Conservation (phyloP, 2,329 filamentous ascomycete species). For the Trichoderma sp. region DNA sequence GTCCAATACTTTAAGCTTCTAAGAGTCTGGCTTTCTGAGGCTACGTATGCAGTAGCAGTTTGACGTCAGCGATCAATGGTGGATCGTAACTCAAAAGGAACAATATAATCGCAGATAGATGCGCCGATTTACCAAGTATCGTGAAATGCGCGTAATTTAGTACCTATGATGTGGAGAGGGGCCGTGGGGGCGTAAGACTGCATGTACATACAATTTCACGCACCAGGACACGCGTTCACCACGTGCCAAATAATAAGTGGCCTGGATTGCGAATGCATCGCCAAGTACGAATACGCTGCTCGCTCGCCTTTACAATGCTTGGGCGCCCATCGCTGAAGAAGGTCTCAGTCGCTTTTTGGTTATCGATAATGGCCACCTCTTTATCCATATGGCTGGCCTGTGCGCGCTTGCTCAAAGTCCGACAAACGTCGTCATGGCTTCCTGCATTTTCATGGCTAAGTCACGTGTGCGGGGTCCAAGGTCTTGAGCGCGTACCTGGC, state of each 20-base stretch:
- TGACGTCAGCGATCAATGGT: rapidly evolving
- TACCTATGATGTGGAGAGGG: neutral
- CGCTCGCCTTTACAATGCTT: neutral
- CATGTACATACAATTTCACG: no score
- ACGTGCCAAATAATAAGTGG: neutral
- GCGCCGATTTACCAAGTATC: neutral
- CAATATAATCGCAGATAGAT: neutral
- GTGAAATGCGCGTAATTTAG: neutral
- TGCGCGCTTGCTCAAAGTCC: neutral
- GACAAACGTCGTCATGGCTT: neutral
- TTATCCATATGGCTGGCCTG: neutral
- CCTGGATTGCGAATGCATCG: neutral
- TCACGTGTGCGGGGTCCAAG: neutral
- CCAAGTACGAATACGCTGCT: neutral
- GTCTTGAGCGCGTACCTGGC: neutral
- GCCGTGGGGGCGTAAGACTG: neutral
- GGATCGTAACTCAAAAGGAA: neutral
- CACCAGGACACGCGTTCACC: neutral
- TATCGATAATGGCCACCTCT: neutral
- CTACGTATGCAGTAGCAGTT: neutral
- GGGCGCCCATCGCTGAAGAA: neutral
- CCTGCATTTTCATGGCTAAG: neutral
- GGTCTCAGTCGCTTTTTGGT: neutral
- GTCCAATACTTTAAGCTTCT: no score
- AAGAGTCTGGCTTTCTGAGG: no score